Conservation (phyloP, 2,329 filamentous ascomycete species). For the Aspergillus sergii region DNA sequence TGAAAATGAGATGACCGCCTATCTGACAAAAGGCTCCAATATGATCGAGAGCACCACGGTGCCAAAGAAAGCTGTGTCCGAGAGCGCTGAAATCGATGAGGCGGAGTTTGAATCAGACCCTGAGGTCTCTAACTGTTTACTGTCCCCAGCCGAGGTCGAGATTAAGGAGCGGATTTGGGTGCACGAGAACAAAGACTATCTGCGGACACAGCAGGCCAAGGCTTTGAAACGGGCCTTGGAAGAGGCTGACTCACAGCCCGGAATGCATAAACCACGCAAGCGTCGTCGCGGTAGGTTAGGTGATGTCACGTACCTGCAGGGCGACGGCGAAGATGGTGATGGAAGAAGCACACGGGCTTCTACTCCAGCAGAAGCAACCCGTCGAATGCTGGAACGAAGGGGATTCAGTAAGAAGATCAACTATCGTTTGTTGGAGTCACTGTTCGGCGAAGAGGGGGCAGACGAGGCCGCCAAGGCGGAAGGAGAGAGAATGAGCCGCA, state of each 20-base stretch:
- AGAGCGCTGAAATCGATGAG: slow-evolving; percentile 64
- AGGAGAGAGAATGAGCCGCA: slow-evolving; percentile 31
- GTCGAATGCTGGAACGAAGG: slow-evolving; percentile 67
- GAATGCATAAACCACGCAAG: slow-evolving; percentile 51
- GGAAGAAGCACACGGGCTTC: slow-evolving; percentile 67
- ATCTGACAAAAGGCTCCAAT: slow-evolving; percentile 53
- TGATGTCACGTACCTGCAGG: slow-evolving; percentile 48
- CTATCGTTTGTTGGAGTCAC: slow-evolving; percentile 52
- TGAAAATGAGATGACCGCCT: slow-evolving; percentile 70
- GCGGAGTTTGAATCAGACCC: slow-evolving; percentile 88
- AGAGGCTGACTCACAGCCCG: slow-evolving; percentile 49
- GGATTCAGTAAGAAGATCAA: slow-evolving; percentile 76
- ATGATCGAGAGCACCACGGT: slow-evolving; percentile 33
- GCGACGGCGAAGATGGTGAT: slow-evolving; percentile 60
- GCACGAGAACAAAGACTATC: slow-evolving; percentile 90
- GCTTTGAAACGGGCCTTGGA: slow-evolving; percentile 70
- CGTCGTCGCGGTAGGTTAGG: slow-evolving; percentile 51
- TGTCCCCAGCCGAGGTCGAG: slow-evolving; percentile 71
- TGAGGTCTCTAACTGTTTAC: slow-evolving; percentile 78
- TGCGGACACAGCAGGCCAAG: slow-evolving; percentile 84
- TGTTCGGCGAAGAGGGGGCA: slow-evolving; percentile 42
- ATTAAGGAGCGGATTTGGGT: slow-evolving; percentile 94
- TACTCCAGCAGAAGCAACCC: slow-evolving; percentile 69
- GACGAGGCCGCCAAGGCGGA: slow-evolving; percentile 32
- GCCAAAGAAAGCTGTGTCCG: slow-evolving; percentile 54